phyloP scores from a whole-genome alignment of 2,329 filamentous ascomycete species.

The Ophiostoma angusticollis region DNA sequence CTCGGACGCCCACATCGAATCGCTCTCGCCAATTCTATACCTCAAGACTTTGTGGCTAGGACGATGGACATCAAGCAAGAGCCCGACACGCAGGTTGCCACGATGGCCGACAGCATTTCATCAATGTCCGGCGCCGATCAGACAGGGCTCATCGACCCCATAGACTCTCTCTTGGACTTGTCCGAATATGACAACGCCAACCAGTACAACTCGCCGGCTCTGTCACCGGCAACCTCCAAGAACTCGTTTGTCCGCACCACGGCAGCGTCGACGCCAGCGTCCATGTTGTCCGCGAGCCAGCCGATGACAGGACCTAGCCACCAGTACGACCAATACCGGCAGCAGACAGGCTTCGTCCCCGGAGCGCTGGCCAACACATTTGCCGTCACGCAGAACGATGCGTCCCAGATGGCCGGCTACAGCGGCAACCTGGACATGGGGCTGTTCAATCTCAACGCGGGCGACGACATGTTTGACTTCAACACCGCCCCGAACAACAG shows the following conservation, averaged over 20 bases:
- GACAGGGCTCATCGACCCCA: constrained; percentile 28
- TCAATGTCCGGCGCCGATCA: constrained; percentile 21
- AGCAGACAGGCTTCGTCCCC: constrained; percentile 84
- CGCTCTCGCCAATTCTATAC: no score
- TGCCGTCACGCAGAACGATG: constrained; percentile 54
- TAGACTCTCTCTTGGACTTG: constrained; percentile 47
- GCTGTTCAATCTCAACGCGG: constrained; percentile 40
- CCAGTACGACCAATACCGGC: constrained; percentile 89
- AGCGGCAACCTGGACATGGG: constrained; percentile 32
- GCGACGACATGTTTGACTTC: constrained; percentile 60
- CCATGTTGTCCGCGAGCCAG: constrained; percentile 39
- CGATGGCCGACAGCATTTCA: constrained; percentile 15
- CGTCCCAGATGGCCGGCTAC: constrained; percentile 39
- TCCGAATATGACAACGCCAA: constrained; percentile 49
- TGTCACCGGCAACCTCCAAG: constrained; percentile 44
- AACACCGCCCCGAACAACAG: constrained; percentile 54
- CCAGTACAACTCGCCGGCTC: constrained; percentile 44
- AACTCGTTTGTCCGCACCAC: constrained; percentile 35
- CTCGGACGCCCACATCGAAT: no score
- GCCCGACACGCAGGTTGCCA: constrained; percentile 6
- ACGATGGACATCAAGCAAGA: constrained; percentile 14
- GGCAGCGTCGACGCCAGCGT: constrained; percentile 32
- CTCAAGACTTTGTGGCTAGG: no score
- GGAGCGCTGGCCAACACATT: constrained; percentile 71
- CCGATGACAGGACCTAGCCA: constrained; percentile 73